Evolutionary conservation across 768 basidiomycete species (phyloP), one percentile per base, ranked within the genome.

Genomic region (Rhodotorula paludigena): DNA sequence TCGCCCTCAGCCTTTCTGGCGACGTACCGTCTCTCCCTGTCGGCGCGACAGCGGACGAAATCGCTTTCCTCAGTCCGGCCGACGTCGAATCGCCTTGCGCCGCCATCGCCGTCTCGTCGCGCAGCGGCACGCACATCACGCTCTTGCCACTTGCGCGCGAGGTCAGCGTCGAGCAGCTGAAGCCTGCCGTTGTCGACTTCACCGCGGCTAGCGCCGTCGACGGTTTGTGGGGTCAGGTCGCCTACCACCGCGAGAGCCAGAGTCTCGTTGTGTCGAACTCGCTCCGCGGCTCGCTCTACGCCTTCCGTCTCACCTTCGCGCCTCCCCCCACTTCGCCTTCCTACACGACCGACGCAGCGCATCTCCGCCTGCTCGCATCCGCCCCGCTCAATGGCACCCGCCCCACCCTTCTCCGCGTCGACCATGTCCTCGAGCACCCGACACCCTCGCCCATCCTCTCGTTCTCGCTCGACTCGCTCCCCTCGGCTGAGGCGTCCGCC

Each of bases 241-340:
- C 54, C 12, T 66, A 61, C 48, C 65, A 66, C 55, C 1, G 11
- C 15, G 6, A 30, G 30, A 32, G 47, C 1, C 57, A 60, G 41
- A 35, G 59, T 2, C 60, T 66, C 41, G n/a, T 61, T 47, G 47
- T 49, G 41, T 61, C 65, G 25, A 33, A 47, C 55, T 56, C 65
- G 33, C 54, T 61, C 39, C 47, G 65, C 7, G 65, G 65, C 25
- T 61, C 60, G 23, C 47, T 66, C 48, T 66, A 51, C 54, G 16
- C 65, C 30, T 56, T 66, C 41, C 65, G 60, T 18, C 47, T 66
- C 55, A n/a, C 59, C 41, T 66, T 66, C 47, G 10, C 38, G 20
- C 28, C 5, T 25, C 12, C 18, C 28, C 12, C 14, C n/a, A n/a
- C n/a, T n/a, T n/a, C n/a, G n/a, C n/a, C n/a, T n/a, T n/a, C n/a